phyloP scores from a whole-genome alignment of 192 early-diverging fungal species.

The Rhizoclosmatium sp. region DNA sequence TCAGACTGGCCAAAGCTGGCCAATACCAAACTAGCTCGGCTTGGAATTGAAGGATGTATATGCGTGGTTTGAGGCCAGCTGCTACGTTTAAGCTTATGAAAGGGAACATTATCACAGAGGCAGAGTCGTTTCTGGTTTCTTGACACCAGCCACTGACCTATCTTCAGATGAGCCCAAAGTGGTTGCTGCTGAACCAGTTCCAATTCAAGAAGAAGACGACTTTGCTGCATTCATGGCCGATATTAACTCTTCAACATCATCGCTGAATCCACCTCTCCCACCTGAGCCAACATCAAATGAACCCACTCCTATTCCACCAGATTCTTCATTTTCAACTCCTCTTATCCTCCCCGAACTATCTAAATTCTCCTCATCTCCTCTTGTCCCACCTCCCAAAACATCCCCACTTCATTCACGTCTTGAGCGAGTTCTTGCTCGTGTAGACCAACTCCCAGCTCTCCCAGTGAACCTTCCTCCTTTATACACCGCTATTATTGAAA shows the following conservation, averaged over 20 bases:
- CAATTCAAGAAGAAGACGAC: constrained; percentile 6
- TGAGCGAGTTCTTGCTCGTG: constrained; percentile 14
- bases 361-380: background rate
- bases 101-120: background rate
- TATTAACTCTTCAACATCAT: constrained; percentile 10
- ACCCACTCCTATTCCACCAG: constrained; percentile 15
- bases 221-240: constrained; percentile 35
- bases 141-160: background rate
- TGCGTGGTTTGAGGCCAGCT: background rate
- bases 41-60: background rate
- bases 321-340: background rate
- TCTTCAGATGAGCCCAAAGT: background rate
- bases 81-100: background rate
- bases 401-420: constrained; percentile 16
- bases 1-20: background rate
- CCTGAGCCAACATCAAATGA: background rate
- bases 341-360: background rate
- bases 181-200: background rate
- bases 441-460: constrained; percentile 40
- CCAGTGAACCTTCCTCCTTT: constrained; percentile 13
- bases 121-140: background rate
- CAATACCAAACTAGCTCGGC: background rate
- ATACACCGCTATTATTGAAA: background rate
- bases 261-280: background rate
- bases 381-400: background rate